A percentile compares a stretch with the other conserved stretches of the same genome.
Evolutionary conservation across 192 early-diverging fungal species (phyloP).

Genomic region (Physocladia obscura): DNA sequence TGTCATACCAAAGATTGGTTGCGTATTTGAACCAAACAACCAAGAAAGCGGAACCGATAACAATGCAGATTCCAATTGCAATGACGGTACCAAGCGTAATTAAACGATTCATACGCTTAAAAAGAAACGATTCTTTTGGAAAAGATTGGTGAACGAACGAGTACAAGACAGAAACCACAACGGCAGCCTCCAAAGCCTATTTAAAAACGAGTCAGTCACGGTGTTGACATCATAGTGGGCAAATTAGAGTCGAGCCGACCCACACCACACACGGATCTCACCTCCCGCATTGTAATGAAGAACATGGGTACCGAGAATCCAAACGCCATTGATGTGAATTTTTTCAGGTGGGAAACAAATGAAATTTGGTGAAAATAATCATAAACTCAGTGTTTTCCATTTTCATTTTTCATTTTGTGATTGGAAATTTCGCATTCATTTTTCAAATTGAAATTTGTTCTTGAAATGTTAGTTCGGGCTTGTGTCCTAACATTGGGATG

Average conservation of each 20-base stretch:
- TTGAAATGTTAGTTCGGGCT: too few relatives aligned
- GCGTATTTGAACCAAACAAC: slow-evolving; percentile 67
- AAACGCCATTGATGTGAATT: not conserved
- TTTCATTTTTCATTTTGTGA: too few relatives aligned
- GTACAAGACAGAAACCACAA: slow-evolving; percentile 83
- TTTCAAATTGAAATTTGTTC: too few relatives aligned
- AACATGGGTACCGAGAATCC: slow-evolving; percentile 7
- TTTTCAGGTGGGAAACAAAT: not conserved
- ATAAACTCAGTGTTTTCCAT: too few relatives aligned
- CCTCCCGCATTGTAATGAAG: slow-evolving; percentile 3
- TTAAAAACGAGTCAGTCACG: too few relatives aligned
- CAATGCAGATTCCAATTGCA: slow-evolving; percentile 67
- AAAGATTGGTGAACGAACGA: slow-evolving; percentile 55
- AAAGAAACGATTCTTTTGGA: not conserved
- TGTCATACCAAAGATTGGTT: slow-evolving; percentile 44
- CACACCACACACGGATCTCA: too few relatives aligned
- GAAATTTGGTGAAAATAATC: too few relatives aligned
- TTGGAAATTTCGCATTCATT: too few relatives aligned
- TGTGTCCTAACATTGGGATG: too few relatives aligned
- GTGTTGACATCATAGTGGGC: too few relatives aligned
- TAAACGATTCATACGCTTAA: slow-evolving; percentile 19
- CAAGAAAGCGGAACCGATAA: slow-evolving; percentile 76
- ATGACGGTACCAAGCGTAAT: slow-evolving; percentile 73
- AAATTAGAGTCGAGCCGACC: too few relatives aligned
- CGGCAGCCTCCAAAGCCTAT: slow-evolving; percentile 68